phyloP scores from a whole-genome alignment of 768 basidiomycete genomes.

The Lactifluus subvellereus region DNA sequence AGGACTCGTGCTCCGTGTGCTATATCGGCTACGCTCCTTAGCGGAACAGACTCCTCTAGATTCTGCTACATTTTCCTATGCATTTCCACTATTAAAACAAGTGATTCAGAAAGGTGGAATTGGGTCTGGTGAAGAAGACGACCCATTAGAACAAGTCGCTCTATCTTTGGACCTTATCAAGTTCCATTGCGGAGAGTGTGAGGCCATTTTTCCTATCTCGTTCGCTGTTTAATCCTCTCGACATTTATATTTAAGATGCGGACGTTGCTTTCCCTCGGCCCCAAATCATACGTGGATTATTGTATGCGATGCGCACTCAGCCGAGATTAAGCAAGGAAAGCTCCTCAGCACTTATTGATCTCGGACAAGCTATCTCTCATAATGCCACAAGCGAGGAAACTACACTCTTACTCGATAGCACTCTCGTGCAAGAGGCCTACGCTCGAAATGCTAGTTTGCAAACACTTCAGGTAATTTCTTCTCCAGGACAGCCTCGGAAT shows the following conservation, averaged over 20 bases:
- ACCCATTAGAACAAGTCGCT: slow-evolving; percentile 74
- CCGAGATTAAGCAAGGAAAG: slow-evolving; percentile 80
- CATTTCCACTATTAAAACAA: slow-evolving; percentile 65
- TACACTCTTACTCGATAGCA: slow-evolving; percentile 60
- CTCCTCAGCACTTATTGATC: slow-evolving; percentile 69
- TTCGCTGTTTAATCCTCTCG: background rate
- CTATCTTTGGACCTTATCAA: slow-evolving; percentile 64
- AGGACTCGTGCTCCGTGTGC: slow-evolving; percentile 78
- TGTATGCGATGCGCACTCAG: slow-evolving; percentile 69
- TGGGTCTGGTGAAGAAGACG: slow-evolving; percentile 58
- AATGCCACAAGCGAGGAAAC: slow-evolving; percentile 61
- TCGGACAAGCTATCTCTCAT: slow-evolving; percentile 72
- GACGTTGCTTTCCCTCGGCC: slow-evolving; percentile 69
- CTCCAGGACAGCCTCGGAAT: background rate
- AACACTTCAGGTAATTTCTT: slow-evolving; percentile 62
- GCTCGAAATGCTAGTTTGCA: slow-evolving; percentile 88
- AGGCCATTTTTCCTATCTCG: slow-evolving; percentile 28
- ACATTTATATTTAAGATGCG: slow-evolving; percentile 44
- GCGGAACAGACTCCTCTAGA: slow-evolving; percentile 82
- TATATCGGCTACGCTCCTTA: slow-evolving; percentile 76
- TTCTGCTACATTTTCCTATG: slow-evolving; percentile 77
- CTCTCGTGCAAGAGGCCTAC: slow-evolving; percentile 79
- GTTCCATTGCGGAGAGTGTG: slow-evolving; percentile 71
- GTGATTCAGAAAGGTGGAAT: slow-evolving; percentile 70
- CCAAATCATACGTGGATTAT: slow-evolving; percentile 58